A percentile compares a stretch with the other conserved stretches of the same genome.
Conservation (phyloP, 768 basidiomycete genomes). For the Psilocybe cubensis region DNA sequence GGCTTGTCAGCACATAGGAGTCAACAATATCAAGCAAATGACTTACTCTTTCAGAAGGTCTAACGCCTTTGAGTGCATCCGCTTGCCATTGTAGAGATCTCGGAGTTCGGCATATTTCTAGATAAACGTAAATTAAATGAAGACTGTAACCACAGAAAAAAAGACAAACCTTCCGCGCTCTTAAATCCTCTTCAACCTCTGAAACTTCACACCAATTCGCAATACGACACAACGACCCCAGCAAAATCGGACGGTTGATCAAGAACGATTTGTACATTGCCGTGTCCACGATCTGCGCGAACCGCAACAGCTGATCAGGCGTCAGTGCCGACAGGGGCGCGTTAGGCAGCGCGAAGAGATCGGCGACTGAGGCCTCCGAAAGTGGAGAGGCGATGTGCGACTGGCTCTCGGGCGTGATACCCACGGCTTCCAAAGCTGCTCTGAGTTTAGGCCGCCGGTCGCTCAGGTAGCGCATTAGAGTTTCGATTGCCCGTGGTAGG, state of each 20-base stretch:
- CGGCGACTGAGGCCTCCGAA: constrained; percentile 71
- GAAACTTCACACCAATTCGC: constrained; percentile 98
- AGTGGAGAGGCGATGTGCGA: constrained; percentile 71
- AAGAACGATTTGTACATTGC: constrained; percentile 94
- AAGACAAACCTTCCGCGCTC: constrained; percentile 66
- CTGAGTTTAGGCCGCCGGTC: constrained; percentile 88
- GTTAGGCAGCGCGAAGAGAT: constrained; percentile 81
- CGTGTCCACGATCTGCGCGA: constrained; percentile 94
- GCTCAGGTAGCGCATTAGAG: constrained; percentile 84
- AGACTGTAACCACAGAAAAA: constrained; percentile 17
- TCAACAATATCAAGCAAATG: background rate
- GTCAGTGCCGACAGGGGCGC: constrained; percentile 71
- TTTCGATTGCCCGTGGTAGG: constrained; percentile 77
- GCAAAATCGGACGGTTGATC: constrained; percentile 74
- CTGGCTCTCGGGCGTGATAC: constrained; percentile 67
- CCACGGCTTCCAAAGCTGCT: constrained; percentile 72
- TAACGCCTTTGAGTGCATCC: constrained; percentile 92
- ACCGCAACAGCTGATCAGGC: constrained; percentile 84
- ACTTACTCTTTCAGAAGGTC: constrained; percentile 82
- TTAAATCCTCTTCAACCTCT: constrained; percentile 74
- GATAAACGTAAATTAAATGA: background rate
- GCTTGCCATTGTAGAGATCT: constrained; percentile 91
- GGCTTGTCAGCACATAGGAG: background rate
- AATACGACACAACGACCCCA: constrained; percentile 87
- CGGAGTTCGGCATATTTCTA: constrained; percentile 93